These are phyloP conservation scores for Adansonia rubrostipa DNA, from an alignment of 441 rosid genomes.

Conservation along the genomic window DNA sequence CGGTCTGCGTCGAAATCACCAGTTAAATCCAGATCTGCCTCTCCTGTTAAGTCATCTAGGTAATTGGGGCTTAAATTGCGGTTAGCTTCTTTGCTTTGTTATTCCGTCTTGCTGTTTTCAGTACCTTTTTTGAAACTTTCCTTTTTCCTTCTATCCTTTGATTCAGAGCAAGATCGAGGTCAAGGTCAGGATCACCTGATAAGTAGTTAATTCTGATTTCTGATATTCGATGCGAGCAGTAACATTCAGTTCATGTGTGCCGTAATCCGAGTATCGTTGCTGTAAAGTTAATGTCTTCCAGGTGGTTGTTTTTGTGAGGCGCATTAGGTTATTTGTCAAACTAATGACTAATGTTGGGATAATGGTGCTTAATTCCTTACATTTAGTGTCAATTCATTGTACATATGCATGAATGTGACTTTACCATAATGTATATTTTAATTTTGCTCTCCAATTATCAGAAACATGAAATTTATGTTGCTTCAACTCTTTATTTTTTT, in stretches of 20 bases:
- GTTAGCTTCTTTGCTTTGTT: conserved; percentile 23
- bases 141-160: not conserved
- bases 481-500: too few species aligned
- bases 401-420: not conserved
- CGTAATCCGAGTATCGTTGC: too few species aligned
- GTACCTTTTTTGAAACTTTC: not conserved
- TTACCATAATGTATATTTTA: not conserved
- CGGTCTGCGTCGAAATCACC: conserved; percentile 61
- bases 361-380: not conserved
- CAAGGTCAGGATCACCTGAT: conserved; percentile 59
- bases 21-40: conserved; percentile 71
- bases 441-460: not conserved
- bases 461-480: not conserved
- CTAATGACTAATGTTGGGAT: not conserved
- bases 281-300: not conserved
- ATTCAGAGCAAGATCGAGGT: conserved; percentile 48
- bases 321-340: not conserved
- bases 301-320: not conserved
- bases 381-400: too few species aligned
- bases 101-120: not conserved
- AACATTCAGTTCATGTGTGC: not conserved
- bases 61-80: conserved; percentile 26
- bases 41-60: conserved; percentile 66
- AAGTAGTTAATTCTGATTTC: conserved; percentile 36
- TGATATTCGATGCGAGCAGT: not conserved